Percentiles rank a stretch among this genome's conserved stretches.
Conservation (phyloP, 2,329 filamentous ascomycete species). For the Gliomastix tumulicola region DNA sequence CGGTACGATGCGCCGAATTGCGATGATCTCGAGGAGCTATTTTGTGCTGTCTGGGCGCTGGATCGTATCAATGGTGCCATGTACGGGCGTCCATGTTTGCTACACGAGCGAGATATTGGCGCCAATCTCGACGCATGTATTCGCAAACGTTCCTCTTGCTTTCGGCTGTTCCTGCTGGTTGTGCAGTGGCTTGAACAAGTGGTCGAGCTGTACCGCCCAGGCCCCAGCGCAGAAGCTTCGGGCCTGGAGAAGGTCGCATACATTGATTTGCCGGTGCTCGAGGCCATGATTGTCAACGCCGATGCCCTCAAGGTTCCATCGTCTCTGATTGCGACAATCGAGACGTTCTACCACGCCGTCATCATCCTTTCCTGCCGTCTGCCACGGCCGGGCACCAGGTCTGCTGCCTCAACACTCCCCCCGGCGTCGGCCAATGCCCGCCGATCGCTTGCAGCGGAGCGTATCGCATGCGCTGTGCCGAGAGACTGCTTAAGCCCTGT, state of each 20-base stretch:
- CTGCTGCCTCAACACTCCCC: conserved; percentile 33
- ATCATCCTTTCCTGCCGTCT: conserved; percentile 56
- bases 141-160: conserved; percentile 41
- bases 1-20: conserved; percentile 29
- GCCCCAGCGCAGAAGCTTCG: conserved; percentile 29
- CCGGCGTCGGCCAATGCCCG: conserved; percentile 46
- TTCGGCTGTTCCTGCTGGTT: conserved; percentile 49
- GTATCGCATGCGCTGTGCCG: conserved; percentile 47
- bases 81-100: conserved; percentile 51
- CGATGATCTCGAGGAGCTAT: conserved; percentile 39
- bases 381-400: conserved; percentile 28
- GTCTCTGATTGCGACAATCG: conserved; percentile 47
- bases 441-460: conserved; percentile 49
- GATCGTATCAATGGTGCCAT: conserved; percentile 53
- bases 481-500: conserved; percentile 45
- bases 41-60: conserved; percentile 54
- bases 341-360: conserved; percentile 58
- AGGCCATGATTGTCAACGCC: conserved; percentile 49
- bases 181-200: conserved; percentile 50
- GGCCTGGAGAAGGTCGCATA: conserved; percentile 35
- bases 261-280: conserved; percentile 49
- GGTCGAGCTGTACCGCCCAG: conserved; percentile 53
- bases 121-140: conserved; percentile 45
- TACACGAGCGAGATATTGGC: conserved; percentile 55
- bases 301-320: conserved; percentile 42